Percentiles rank a stretch among this genome's conserved stretches.
Evolutionary conservation across 257 asterid genomes (phyloP).

Genomic region (Prunella vulgaris): DNA sequence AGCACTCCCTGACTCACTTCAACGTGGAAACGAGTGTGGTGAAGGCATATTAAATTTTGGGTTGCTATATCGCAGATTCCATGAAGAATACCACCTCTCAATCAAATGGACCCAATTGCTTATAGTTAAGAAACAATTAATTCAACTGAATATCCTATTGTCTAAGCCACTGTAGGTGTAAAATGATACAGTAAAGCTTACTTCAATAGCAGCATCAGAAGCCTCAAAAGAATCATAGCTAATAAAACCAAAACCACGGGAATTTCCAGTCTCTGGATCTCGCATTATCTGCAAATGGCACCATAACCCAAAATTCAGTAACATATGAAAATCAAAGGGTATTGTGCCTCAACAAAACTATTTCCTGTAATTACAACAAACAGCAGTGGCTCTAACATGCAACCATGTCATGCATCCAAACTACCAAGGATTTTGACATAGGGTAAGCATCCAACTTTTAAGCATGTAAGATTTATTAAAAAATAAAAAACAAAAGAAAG

Average conservation of each 20-base stretch:
- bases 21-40: neutral
- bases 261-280: conserved; percentile 94
- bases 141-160: neutral
- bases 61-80: neutral
- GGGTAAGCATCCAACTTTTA: too few species aligned
- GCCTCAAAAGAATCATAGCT: conserved; percentile 98
- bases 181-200: conserved; percentile 16
- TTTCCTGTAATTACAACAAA: neutral
- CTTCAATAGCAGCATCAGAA: conserved; percentile 98
- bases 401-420: neutral
- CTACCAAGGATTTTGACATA: neutral
- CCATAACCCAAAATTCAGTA: conserved; percentile 12
- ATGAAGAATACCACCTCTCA: neutral
- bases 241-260: conserved; percentile 94
- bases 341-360: neutral
- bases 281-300: conserved; percentile 74
- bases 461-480: neutral
- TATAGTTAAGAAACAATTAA: neutral
- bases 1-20: neutral
- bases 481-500: neutral
- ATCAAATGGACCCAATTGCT: neutral
- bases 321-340: neutral
- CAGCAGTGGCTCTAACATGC: neutral
- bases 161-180: conserved; percentile 10
- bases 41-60: neutral